phyloP scores from a whole-genome alignment of 371 early-diverging fungal species.

The Homolaphlyctis polyrhiza region DNA sequence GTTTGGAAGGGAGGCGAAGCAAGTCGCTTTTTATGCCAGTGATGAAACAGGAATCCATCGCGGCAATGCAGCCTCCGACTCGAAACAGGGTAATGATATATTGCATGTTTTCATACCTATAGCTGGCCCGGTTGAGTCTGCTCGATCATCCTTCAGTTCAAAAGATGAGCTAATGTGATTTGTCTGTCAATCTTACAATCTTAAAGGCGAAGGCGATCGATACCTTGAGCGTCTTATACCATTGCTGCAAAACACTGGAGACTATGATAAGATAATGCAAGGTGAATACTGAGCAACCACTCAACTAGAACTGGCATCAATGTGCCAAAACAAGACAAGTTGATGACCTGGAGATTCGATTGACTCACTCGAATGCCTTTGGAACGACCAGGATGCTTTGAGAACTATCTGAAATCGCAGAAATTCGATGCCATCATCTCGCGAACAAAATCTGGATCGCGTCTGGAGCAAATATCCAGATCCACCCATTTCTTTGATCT shows the following conservation, averaged over 20 bases:
- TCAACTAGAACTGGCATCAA: background rate
- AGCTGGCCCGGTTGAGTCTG: too few relatives aligned
- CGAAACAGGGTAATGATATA: slow-evolving; percentile 11
- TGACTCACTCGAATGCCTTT: too few relatives aligned
- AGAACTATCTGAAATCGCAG: slow-evolving; percentile 74
- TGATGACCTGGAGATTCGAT: too few relatives aligned
- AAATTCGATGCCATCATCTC: slow-evolving; percentile 64
- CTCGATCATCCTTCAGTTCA: too few relatives aligned
- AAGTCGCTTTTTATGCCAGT: background rate
- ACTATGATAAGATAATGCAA: slow-evolving; percentile 78
- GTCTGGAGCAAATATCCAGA: slow-evolving; percentile 54
- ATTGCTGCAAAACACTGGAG: slow-evolving; percentile 62
- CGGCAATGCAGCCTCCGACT: slow-evolving; percentile 12
- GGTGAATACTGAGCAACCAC: slow-evolving; percentile 38
- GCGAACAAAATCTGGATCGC: background rate
- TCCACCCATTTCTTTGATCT: slow-evolving; percentile 83
- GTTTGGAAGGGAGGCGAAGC: slow-evolving; percentile 2
- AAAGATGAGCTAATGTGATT: too few relatives aligned
- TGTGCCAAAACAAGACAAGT: background rate
- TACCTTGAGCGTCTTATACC: slow-evolving; percentile 47
- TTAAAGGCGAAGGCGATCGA: slow-evolving; percentile 17
- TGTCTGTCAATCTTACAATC: too few relatives aligned
- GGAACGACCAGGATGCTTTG: slow-evolving; percentile 76
- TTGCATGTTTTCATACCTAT: too few relatives aligned
- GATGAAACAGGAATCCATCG: slow-evolving; percentile 14